These are phyloP conservation scores for Ambrosia artemisiifolia DNA, from an alignment of 129 eudicot species.

Conservation along the genomic window DNA sequence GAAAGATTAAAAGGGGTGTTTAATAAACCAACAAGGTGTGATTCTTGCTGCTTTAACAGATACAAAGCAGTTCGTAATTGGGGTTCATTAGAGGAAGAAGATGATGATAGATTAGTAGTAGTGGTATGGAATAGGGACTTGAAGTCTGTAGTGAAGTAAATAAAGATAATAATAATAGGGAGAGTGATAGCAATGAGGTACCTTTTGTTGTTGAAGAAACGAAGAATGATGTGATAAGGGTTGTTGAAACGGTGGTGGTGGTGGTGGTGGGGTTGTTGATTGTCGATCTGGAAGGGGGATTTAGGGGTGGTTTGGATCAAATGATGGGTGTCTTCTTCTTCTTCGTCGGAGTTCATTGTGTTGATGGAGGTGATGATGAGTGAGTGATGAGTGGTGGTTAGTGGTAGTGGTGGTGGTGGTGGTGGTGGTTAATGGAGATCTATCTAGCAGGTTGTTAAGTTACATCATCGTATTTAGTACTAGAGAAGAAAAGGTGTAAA, in stretches of 20 bases:
- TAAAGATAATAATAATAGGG: slow-evolving; percentile 46
- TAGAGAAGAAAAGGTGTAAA: no score
- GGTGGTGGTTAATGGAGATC: no score
- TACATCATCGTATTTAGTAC: no score
- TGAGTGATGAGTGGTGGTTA: background rate
- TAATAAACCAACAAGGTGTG: slow-evolving; percentile 49
- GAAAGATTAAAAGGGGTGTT: background rate
- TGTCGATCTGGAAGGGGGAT: slow-evolving; percentile 55
- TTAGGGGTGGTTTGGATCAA: slow-evolving; percentile 41
- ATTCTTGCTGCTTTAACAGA: slow-evolving; percentile 61
- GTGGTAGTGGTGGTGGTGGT: no score
- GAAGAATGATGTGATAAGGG: no score
- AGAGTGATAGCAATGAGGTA: slow-evolving; percentile 55
- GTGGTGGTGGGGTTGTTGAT: slow-evolving; percentile 10
- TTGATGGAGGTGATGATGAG: slow-evolving; percentile 40
- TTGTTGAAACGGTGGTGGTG: background rate
- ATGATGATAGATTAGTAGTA: slow-evolving; percentile 14
- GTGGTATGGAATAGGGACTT: slow-evolving; percentile 41
- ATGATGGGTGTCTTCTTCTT: slow-evolving; percentile 71
- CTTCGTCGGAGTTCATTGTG: slow-evolving; percentile 62
- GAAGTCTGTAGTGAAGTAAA: slow-evolving; percentile 61
- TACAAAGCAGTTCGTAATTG: slow-evolving; percentile 69
- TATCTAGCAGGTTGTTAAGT: no score
- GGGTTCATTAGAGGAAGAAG: slow-evolving; percentile 35
- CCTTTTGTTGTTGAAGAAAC: slow-evolving; percentile 47